Conservation (phyloP, 2,329 filamentous ascomycete species). For the Rhynchosporium graminicola region DNA sequence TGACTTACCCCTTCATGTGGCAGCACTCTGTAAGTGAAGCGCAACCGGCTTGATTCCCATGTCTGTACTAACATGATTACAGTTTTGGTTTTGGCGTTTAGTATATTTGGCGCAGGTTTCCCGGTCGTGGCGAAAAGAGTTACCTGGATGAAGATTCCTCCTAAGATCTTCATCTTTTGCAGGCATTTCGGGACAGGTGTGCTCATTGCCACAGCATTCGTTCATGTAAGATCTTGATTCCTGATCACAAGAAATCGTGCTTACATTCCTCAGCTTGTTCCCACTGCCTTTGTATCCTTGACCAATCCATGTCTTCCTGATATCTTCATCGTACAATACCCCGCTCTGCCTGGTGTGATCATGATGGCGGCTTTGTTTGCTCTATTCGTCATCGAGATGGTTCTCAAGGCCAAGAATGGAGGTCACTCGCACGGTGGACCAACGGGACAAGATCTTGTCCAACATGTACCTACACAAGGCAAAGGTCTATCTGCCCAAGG, state of each 20-base stretch:
- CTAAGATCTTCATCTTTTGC: conserved; percentile 63
- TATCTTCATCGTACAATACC: conserved; percentile 49
- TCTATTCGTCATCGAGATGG: conserved; percentile 55
- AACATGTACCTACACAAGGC: not conserved
- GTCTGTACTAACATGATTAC: not conserved
- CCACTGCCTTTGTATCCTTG: conserved; percentile 67
- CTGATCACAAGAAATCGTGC: not conserved
- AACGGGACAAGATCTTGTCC: conserved; percentile 16
- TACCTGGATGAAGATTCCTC: conserved; percentile 47
- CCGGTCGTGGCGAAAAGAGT: conserved; percentile 62
- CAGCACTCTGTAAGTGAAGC: conserved; percentile 50
- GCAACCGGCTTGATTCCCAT: not conserved
- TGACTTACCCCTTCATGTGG: conserved; percentile 66
- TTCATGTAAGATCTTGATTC: conserved; percentile 50
- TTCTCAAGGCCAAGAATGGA: conserved; percentile 43
- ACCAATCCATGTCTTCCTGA: conserved; percentile 61
- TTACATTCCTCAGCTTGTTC: conserved; percentile 50
- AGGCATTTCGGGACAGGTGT: conserved; percentile 80
- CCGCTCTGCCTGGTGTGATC: conserved; percentile 51
- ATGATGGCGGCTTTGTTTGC: conserved; percentile 47
- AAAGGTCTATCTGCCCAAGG: conserved; percentile 14
- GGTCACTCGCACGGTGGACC: conserved; percentile 28
- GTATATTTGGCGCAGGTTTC: conserved; percentile 53
- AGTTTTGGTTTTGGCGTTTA: conserved; percentile 15
- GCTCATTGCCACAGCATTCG: conserved; percentile 78